A percentile compares a stretch with the other conserved stretches of the same genome.
Conservation (phyloP, 345 rosid species). For the Microcos paniculata region DNA sequence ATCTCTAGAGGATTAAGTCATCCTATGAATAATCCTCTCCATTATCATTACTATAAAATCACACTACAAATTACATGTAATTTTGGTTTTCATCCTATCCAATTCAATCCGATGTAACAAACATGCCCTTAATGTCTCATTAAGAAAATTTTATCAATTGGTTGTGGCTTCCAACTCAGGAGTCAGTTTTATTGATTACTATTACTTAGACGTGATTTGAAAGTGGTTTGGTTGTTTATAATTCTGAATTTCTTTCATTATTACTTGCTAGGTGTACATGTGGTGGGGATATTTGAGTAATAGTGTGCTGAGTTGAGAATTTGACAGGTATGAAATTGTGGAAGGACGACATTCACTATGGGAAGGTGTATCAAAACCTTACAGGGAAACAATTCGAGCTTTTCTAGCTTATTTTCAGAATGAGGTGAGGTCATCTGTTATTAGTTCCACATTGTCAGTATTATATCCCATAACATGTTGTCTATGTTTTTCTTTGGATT, state of each 20-base stretch:
- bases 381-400: constrained; percentile 89
- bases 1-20: too few species aligned
- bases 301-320: constrained; percentile 34
- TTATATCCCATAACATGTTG: neutral
- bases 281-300: constrained; percentile 31
- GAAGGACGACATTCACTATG: constrained; percentile 78
- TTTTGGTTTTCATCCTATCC: too few species aligned
- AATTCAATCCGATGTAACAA: too few species aligned
- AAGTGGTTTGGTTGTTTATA: neutral
- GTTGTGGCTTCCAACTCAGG: neutral
- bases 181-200: too few species aligned
- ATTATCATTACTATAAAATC: too few species aligned
- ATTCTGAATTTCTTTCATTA: constrained; percentile 17
- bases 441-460: neutral
- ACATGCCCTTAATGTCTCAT: too few species aligned
- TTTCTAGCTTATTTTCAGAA: constrained; percentile 90
- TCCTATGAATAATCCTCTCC: too few species aligned
- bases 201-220: too few species aligned
- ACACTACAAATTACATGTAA: too few species aligned
- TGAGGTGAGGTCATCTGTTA: constrained; percentile 47
- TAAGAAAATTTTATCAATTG: constrained; percentile 24
- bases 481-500: neutral
- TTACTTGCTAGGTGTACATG: constrained; percentile 31
- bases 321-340: constrained; percentile 78
- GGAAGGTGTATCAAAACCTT: constrained; percentile 86